Percentiles rank a stretch among this genome's conserved stretches.
These are phyloP conservation scores for Salix exigua DNA, from an alignment of 345 rosid genomes.

Conservation along the genomic window DNA sequence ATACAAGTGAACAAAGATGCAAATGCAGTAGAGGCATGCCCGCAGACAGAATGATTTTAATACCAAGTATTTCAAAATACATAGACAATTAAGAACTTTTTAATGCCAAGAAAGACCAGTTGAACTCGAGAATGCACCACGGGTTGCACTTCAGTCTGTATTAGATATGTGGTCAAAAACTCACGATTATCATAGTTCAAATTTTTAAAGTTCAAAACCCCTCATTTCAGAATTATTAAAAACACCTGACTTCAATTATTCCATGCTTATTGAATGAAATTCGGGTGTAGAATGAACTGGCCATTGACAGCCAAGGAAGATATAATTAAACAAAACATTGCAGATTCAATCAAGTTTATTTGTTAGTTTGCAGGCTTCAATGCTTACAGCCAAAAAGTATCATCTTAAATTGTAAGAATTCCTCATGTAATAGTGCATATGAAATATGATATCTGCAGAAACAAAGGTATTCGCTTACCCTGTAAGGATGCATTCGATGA, in stretches of 20 bases:
- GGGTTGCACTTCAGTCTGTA: neutral
- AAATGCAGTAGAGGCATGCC: neutral
- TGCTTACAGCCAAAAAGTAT: neutral
- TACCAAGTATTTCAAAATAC: neutral
- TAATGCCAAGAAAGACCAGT: neutral
- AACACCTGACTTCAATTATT: neutral
- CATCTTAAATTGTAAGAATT: neutral
- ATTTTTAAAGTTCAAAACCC: neutral
- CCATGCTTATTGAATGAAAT: neutral
- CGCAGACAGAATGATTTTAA: neutral
- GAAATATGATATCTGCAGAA: neutral
- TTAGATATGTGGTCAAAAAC: neutral
- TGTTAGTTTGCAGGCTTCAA: neutral
- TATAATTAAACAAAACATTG: neutral
- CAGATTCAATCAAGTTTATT: neutral
- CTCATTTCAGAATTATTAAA: neutral
- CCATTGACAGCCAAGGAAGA: neutral
- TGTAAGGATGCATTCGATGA: slow-evolving; percentile 62
- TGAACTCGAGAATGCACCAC: neutral
- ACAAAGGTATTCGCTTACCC: slow-evolving; percentile 34
- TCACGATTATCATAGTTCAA: neutral
- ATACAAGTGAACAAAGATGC: neutral
- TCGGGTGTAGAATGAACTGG: neutral
- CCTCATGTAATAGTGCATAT: neutral
- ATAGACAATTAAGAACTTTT: neutral